These are phyloP conservation scores for Thamnidium elegans DNA, from an alignment of 192 early-diverging fungal species.

Conservation along the genomic window DNA sequence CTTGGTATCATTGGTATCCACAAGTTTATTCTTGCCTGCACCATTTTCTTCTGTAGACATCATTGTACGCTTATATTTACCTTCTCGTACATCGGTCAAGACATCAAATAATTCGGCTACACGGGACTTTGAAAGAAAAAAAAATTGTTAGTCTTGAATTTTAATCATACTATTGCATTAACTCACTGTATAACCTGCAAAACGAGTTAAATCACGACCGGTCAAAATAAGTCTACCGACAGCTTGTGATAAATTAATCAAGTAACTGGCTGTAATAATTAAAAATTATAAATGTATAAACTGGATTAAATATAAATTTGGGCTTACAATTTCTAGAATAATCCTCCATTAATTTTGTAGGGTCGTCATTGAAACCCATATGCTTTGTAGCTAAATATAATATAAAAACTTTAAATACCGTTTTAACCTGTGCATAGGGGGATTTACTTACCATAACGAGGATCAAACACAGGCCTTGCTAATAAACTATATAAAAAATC, in stretches of 20 bases:
- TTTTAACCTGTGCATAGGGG: not conserved
- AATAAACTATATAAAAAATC: constrained; percentile 41
- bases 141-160: not conserved
- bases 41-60: constrained; percentile 38
- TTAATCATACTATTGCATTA: not conserved
- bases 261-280: constrained; percentile 46
- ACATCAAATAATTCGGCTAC: constrained; percentile 61
- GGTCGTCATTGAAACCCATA: constrained; percentile 52
- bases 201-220: constrained; percentile 61
- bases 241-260: constrained; percentile 63
- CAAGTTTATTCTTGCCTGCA: constrained; percentile 33
- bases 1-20: constrained; percentile 47
- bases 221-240: constrained; percentile 60
- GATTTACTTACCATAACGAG: constrained; percentile 44
- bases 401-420: not conserved
- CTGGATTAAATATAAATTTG: not conserved
- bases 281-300: not conserved
- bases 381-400: constrained; percentile 50
- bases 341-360: constrained; percentile 59
- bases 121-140: constrained; percentile 35
- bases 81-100: constrained; percentile 51
- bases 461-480: constrained; percentile 59
- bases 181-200: constrained; percentile 58
- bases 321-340: constrained; percentile 59
- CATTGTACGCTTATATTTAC: constrained; percentile 54